phyloP scores from a whole-genome alignment of 768 basidiomycete genomes.

The Phaeotremella skinneri region DNA sequence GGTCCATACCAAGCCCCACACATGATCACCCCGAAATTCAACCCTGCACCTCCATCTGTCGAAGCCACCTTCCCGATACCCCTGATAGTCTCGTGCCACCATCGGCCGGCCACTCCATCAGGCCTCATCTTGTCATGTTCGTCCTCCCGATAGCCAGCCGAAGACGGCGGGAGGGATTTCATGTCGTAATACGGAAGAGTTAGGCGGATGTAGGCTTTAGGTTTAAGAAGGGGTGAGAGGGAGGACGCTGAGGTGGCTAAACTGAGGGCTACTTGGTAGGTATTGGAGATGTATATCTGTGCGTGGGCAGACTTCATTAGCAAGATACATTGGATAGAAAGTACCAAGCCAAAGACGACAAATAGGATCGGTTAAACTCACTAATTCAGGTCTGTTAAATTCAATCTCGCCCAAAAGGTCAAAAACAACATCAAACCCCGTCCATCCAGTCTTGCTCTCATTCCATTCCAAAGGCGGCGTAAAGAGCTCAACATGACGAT shows the following conservation, averaged over 20 bases:
- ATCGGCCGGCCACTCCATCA: conserved; percentile 43
- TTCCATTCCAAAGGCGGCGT: conserved; percentile 22
- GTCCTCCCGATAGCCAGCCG: conserved; percentile 26
- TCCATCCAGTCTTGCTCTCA: conserved; percentile 3
- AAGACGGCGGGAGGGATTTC: conserved; percentile 42
- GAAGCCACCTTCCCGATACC: conserved; percentile 27
- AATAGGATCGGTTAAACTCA: conserved; percentile 14
- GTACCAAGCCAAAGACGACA: neutral
- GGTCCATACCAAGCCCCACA: conserved; percentile 45
- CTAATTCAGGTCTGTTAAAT: conserved; percentile 48
- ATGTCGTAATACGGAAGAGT: conserved; percentile 48
- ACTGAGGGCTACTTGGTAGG: conserved; percentile 38
- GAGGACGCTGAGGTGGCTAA: conserved; percentile 39
- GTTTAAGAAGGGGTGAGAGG: conserved; percentile 16
- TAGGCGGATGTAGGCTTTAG: conserved; percentile 41
- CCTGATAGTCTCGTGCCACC: conserved; percentile 49
- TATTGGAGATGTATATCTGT: conserved; percentile 46
- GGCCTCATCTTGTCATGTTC: conserved; percentile 38
- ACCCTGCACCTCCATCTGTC: neutral
- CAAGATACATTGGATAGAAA: neutral
- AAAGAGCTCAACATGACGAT: conserved; percentile 35
- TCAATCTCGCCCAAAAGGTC: conserved; percentile 47
- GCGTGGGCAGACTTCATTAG: neutral
- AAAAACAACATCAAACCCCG: conserved; percentile 42
- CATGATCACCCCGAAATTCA: conserved; percentile 43